Conservation (phyloP, 2,329 filamentous ascomycete species). For the Fusarium fracticaudum region DNA sequence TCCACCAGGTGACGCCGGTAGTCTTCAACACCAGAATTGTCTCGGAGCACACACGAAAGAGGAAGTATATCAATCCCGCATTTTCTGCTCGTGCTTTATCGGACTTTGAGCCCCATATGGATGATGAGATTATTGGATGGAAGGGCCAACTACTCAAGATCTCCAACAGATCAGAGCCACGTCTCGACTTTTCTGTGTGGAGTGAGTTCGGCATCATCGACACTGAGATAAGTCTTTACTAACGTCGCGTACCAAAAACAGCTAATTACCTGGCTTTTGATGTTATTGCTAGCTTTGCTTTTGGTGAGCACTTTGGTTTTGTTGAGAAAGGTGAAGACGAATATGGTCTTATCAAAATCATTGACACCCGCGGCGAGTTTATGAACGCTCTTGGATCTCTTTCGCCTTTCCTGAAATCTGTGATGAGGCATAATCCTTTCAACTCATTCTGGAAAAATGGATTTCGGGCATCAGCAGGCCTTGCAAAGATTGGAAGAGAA, state of each 20-base stretch:
- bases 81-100: not conserved
- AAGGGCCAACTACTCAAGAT: not conserved
- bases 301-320: not conserved
- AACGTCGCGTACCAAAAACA: fast-evolving
- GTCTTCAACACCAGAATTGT: not conserved
- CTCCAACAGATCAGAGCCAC: not conserved
- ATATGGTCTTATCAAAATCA: not conserved
- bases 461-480: not conserved
- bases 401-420: not conserved
- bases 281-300: not conserved
- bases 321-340: not conserved
- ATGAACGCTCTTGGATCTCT: not conserved
- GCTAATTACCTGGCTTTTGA: not conserved
- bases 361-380: not conserved
- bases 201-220: not conserved
- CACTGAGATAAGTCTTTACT: not conserved
- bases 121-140: not conserved
- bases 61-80: not conserved
- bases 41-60: not conserved
- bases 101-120: not conserved
- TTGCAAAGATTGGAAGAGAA: not conserved
- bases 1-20: not conserved
- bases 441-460: not conserved
- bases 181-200: not conserved
- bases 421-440: not conserved